Base-by-base conservation (phyloP, 306 rosid species). In the Sechiopsis laciniata region DNA sequence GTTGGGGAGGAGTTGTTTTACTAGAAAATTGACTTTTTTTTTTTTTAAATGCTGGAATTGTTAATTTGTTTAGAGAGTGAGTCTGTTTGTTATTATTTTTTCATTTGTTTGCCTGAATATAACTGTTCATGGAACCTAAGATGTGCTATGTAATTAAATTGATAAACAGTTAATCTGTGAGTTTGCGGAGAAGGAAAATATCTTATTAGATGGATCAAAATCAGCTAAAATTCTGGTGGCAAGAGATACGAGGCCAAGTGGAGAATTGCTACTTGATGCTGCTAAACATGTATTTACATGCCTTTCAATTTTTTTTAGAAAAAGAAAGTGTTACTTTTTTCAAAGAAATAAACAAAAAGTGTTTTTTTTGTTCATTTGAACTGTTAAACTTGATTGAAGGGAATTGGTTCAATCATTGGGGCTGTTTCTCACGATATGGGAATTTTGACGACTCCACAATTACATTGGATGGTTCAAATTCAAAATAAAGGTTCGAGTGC, bases 211-310 rank as follows among this genome's bases (percentile, higher is more conserved):
- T 76, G 89, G 88, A 57, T 80, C 60, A 7, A 78, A 73, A 42
- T 71, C 76, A 1, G 87, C 84, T 8, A 83, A 85, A 79, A 71
- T 94, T 66, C 82, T 94, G 77, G 55, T 90, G 76, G 98, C 90
- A 66, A 85, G 98, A 83, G 98, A 94, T 87, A 94, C 98, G 0
- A 89, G 98, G 74, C 97, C 97, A 2, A 91, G 98, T 65, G 98
- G 98, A 15, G 85, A 71, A 32, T 83, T 80, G 71, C 86, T 94
- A 81, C 88, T 90, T 75, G 83, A 91, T 70, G 97, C 95, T 85
- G 96, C 98, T 78, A 94, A 75, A 80, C 85, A 80, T 66, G 97
- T 90, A 37, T 37, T 37, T 37, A 8, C 7, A 7, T 37, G 37
- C 37, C 37, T 5, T 32, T 32, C 37, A 32, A 37, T 37, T 37